phyloP scores from a whole-genome alignment of 179 eudicot genomes.

The Heliamphora pulchella region DNA sequence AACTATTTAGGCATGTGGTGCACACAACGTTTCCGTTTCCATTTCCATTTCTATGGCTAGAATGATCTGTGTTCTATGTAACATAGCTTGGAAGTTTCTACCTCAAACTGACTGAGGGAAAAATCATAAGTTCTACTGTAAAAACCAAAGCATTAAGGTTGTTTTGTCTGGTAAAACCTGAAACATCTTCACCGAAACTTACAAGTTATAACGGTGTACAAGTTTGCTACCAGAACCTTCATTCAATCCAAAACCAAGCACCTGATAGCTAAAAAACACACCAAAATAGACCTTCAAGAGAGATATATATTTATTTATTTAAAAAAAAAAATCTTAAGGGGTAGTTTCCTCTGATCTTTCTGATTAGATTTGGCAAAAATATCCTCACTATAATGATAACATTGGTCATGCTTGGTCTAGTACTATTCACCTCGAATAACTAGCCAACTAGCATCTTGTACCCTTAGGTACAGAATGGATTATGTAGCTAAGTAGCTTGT shows the following conservation, averaged over 20 bases:
- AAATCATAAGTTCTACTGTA: not conserved
- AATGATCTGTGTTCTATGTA: too few relatives aligned
- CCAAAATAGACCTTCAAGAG: too few relatives aligned
- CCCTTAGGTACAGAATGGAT: not conserved
- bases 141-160: not conserved
- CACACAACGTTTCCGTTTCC: too few relatives aligned
- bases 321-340: too few relatives aligned
- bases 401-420: not conserved
- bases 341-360: too few relatives aligned
- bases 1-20: too few relatives aligned
- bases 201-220: not conserved
- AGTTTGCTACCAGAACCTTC: not conserved
- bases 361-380: not conserved
- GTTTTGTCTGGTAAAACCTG: not conserved
- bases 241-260: too few relatives aligned
- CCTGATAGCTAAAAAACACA: too few relatives aligned
- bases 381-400: not conserved
- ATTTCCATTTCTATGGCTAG: too few relatives aligned
- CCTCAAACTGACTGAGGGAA: not conserved
- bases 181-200: not conserved
- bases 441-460: not conserved
- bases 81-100: not conserved
- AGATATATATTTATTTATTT: too few relatives aligned
- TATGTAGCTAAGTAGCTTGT: not conserved
- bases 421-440: not conserved